Evolutionary conservation across 768 basidiomycete genomes (phyloP), one percentile per base, ranked within the genome.

Genomic region (Guyanaporus albipodus): DNA sequence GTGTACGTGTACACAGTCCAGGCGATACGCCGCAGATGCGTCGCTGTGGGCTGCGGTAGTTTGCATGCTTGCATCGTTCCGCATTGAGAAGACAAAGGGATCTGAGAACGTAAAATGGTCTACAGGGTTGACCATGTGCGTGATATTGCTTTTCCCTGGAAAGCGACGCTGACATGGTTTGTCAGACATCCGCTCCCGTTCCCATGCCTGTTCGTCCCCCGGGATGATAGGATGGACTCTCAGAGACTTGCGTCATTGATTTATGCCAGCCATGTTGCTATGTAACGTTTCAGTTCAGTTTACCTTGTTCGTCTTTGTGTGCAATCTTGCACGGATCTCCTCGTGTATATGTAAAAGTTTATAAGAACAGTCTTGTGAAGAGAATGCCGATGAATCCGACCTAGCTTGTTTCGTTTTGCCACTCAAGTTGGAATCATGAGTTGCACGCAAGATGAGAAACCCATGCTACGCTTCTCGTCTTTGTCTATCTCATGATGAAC

Each of bases 21-120:
- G 60, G 18, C 55, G 57, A 18, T 44, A 59, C 12, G 17, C 59
- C 2, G 59, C 48, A 18, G 59, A 58, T 11, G 59, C 49, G 2
- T 59, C 53, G 3, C 3, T 62, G 8, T 61, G 59, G 60, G 50
- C 34, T 21, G 60, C 57, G 14, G 56, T 61, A 17, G 51, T 36
- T 14, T 56, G 49, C 8, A 51, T 62, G 2, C 24, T 62, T 8
- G 6, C 48, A 1, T 0, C 52, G 24, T 62, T 62, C 29, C 53
- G 22, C 15, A 59, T 58, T 28, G 46, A 56, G 15, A 52, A 49
- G 34, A 49, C 47, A 18, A 37, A 46, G 12, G 60, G 50, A 1
- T 46, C 50, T 21, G 50, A 53, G 3, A 39, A 62, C 3, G 29
- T 62, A 5, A 38, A 53, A n/a, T 61, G 57, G 57, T 38, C 29